Conservation (phyloP, 1,284 basidiomycete genomes). For the Puccinia polysora region DNA sequence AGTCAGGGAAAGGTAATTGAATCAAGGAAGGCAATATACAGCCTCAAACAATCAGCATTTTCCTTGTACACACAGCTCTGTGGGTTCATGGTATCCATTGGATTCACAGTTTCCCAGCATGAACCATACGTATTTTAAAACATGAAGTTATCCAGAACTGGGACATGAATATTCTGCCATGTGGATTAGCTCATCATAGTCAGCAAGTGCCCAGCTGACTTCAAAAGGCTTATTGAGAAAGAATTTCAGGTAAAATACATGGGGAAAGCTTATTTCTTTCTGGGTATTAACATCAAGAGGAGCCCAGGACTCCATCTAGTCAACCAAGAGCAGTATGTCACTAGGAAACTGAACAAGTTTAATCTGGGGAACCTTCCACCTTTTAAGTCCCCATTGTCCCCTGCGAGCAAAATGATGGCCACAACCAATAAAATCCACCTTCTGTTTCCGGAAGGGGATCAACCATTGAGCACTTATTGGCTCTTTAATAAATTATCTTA, state of each 20-base stretch:
- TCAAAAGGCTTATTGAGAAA: background rate
- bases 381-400: background rate
- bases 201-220: background rate
- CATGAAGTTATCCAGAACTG: background rate
- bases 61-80: background rate
- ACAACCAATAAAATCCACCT: background rate
- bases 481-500: background rate
- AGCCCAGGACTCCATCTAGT: background rate
- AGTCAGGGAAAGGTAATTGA: background rate
- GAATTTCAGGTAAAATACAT: background rate
- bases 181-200: background rate
- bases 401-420: background rate
- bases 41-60: background rate
- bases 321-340: background rate
- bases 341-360: background rate
- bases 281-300: background rate
- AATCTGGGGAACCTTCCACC: background rate
- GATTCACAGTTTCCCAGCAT: background rate
- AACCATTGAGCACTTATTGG: background rate
- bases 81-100: background rate
- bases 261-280: background rate
- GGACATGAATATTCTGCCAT: background rate
- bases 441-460: background rate
- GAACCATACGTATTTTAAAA: background rate
- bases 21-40: background rate